Evolutionary conservation across 148 eudicot species (phyloP).

Genomic region (Oxyria digyna): DNA sequence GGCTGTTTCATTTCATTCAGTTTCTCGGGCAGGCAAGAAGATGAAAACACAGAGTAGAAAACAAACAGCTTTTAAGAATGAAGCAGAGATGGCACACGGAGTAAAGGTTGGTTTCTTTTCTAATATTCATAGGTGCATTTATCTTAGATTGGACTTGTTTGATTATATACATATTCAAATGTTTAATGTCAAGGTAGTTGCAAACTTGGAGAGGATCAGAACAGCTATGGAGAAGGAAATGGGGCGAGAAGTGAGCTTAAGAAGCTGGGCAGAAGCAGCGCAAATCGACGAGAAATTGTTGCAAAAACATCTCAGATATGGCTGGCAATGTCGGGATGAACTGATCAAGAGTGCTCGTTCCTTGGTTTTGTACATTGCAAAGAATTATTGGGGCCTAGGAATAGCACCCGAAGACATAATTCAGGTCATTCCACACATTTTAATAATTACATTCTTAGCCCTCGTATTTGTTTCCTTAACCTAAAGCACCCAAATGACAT

Average conservation of each 20-base stretch:
- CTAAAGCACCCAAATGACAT: not conserved
- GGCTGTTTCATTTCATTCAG: constrained; percentile 10
- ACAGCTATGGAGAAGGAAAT: constrained; percentile 46
- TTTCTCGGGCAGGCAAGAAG: constrained; percentile 20
- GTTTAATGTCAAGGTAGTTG: constrained; percentile 44
- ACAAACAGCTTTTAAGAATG: constrained; percentile 38
- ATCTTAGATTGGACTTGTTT: constrained; percentile 1
- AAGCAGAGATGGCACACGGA: constrained; percentile 66
- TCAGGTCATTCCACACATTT: constrained; percentile 32
- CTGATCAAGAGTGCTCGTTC: constrained; percentile 66
- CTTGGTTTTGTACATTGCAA: constrained; percentile 60
- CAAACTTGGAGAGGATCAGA: constrained; percentile 59
- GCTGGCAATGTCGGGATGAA: constrained; percentile 74
- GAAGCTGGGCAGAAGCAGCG: constrained; percentile 82
- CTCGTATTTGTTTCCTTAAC: not conserved
- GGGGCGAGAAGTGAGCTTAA: constrained; percentile 40
- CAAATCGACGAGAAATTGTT: constrained; percentile 50
- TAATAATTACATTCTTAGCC: not conserved
- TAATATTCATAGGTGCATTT: not conserved
- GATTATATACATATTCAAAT: not conserved
- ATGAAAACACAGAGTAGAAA: constrained; percentile 28
- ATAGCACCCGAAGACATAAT: constrained; percentile 63
- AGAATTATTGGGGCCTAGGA: constrained; percentile 59
- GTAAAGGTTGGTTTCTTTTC: constrained; percentile 50
- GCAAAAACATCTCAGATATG: constrained; percentile 44